A percentile compares a stretch with the other conserved stretches of the same genome.
phyloP scores from a whole-genome alignment of 176 grass and related monocot species.

The Microstegium vimineum region DNA sequence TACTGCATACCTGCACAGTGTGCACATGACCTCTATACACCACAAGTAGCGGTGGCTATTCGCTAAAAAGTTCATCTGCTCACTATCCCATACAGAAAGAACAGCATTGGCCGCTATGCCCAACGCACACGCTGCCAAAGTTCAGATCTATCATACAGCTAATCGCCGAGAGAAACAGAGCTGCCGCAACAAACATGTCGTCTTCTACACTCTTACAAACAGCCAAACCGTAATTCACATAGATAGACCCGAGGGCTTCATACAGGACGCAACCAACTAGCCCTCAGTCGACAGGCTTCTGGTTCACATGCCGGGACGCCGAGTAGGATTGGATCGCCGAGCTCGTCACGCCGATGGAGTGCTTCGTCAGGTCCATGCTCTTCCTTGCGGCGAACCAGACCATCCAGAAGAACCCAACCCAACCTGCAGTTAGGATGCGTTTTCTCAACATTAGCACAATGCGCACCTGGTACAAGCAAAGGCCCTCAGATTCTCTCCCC shows the following conservation, averaged over 20 bases:
- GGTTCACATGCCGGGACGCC: slow-evolving; percentile 31
- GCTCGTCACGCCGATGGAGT: slow-evolving; percentile 52
- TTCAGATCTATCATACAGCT: neutral
- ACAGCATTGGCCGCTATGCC: neutral
- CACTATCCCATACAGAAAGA: neutral
- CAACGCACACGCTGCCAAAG: neutral
- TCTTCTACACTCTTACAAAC: slow-evolving; percentile 2
- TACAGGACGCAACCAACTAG: neutral
- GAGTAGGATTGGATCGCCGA: slow-evolving; percentile 65
- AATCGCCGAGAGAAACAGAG: neutral
- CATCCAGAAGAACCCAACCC: slow-evolving; percentile 81
- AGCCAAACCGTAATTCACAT: slow-evolving; percentile 26
- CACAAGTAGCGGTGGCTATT: neutral
- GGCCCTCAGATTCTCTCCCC: neutral
- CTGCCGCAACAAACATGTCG: neutral
- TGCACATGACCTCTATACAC: no score
- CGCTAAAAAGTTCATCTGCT: neutral
- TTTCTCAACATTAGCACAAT: slow-evolving; percentile 1
- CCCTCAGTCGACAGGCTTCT: slow-evolving; percentile 12
- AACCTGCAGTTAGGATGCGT: slow-evolving; percentile 38
- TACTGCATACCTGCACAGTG: neutral
- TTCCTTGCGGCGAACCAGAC: slow-evolving; percentile 65
- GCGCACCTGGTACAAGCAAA: neutral
- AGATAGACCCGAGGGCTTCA: neutral
- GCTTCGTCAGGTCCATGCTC: slow-evolving; percentile 66